Evolutionary conservation across 768 basidiomycete species (phyloP).

Genomic region (Galerina sulciceps): DNA sequence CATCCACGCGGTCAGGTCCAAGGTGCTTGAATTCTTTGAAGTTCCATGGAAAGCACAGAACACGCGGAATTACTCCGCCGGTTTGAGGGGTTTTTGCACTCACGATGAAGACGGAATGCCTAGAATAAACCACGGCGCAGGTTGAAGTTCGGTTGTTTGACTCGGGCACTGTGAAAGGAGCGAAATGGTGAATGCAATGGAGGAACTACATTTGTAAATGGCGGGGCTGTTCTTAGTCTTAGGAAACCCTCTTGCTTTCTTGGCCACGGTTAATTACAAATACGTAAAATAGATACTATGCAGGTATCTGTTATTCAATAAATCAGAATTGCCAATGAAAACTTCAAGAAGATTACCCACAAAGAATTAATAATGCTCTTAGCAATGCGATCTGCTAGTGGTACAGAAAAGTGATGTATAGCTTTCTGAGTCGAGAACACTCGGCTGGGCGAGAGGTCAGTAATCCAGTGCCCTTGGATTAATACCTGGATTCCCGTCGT

Average conservation of each 20-base stretch:
- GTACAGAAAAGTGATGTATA: no score
- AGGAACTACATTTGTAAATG: no score
- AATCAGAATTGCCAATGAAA: not conserved
- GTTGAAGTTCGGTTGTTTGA: not conserved
- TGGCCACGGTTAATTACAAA: not conserved
- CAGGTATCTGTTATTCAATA: not conserved
- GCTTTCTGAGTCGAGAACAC: not conserved
- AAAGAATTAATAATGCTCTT: not conserved
- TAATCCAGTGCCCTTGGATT: constrained; percentile 25
- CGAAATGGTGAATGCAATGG: no score
- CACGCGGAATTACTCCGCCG: not conserved
- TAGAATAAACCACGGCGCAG: not conserved
- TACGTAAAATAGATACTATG: not conserved
- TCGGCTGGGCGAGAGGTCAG: constrained; percentile 5
- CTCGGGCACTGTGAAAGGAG: no score
- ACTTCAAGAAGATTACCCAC: not conserved
- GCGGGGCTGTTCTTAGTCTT: no score
- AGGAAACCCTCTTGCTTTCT: not conserved
- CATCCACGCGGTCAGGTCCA: not conserved
- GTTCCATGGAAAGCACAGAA: not conserved
- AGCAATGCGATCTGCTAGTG: no score
- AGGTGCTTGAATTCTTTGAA: not conserved
- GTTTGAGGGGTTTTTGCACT: not conserved
- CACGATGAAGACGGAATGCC: not conserved
- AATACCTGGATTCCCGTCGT: constrained; percentile 24